Base-by-base conservation (phyloP, 2,329 filamentous ascomycete species). In the Dactylellina parvicollis region DNA sequence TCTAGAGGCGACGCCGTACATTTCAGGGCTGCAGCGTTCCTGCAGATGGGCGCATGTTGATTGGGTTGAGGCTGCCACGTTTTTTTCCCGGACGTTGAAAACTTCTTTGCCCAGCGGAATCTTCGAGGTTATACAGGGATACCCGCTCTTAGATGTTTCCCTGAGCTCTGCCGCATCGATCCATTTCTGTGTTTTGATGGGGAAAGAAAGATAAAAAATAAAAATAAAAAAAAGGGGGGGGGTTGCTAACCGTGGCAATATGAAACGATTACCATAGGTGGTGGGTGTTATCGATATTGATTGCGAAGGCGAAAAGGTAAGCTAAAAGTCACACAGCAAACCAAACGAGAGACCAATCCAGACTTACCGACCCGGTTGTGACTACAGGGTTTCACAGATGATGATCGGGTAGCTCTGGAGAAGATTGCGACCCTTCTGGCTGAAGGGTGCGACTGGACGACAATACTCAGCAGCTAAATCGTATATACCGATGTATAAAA, bases 211-310 rank as follows among this genome's bases (percentile, higher is more conserved):
- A n/a, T n/a, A 5, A 20, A 44, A 54, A 34, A n/a, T 8, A 38
- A 16, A 24, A n/a, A 30, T 26, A 22, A 30, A 28, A 28, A 64
- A 65, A n/a, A n/a, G n/a, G n/a, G n/a, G n/a, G n/a, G n/a, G 59
- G 62, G 52, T 59, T 50, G 54, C 62, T 67, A 59, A 60, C 20
- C 8, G 40, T 65, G 59, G 60, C 69, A 61, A 60, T 59, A 22
- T 60, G 36, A 42, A 66, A 66, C 40, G 52, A 49, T 60, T 44
- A 46, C 36, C 16, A 46, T 69, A 86, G 82, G 81, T 90, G 4
- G 88, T 90, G 20, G 90, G 88, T 1, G 90, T 94, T 75, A 91
- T 95, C 71, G 91, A 95, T 78, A 83, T 94, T 22, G 91, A 95
- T 80, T 94, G 91, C 78, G 86, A 88, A 0, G 86, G 66, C 18